Base-by-base conservation (phyloP, 305 asterid genomes). In the Nicotiana rustica region DNA sequence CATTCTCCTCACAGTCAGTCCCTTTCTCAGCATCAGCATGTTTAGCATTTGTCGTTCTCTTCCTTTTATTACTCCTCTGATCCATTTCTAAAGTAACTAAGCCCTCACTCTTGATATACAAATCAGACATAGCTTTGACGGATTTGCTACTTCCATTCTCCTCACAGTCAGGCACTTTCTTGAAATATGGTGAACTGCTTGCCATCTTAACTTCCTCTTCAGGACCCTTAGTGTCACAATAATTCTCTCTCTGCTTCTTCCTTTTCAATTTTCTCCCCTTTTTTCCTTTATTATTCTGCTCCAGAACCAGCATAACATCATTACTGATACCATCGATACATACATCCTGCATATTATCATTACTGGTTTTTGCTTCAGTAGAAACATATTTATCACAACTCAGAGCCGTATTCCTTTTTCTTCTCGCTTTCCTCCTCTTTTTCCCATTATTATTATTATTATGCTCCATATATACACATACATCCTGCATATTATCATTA, bases 1-100 rank as follows among this genome's bases (percentile, higher is more conserved):
- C 25, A 25, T 25, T 25, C 25, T 25, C 25, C 25, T 25, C 25
- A 25, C 25, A 25, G 25, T 25, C 25, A 25, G 1, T 0, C 25
- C 25, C 25, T 25, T 87, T 69, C 62, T 79, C 65, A 10, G 67
- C 67, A 59, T 69, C 83, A 29, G 62, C 84, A n/a, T n/a, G 29
- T 62, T 61, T 31, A n/a, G 70, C 67, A 59, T 59, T 60, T 41
- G 18, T 62, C 31, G 14, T 57, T 78, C 55, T 78, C 69, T 62
- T 78, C 69, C 69, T 78, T 78, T 35, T 78, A 33, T 18, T 59
- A 33, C 67, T 59, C 81, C 18, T 78, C 55, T 7, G 68, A 57
- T 78, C n/a, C 38, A 18, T 62, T 62, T n/a, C 56, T n/a, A 17
- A 52, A n/a, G 57, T 78, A 59, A n/a, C 69, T 41, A 56, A 38